Percentiles rank a stretch among this genome's conserved stretches.
These are phyloP conservation scores for Fomitopsis pinicola DNA, from an alignment of 1,284 basidiomycete genomes.

Conservation along the genomic window DNA sequence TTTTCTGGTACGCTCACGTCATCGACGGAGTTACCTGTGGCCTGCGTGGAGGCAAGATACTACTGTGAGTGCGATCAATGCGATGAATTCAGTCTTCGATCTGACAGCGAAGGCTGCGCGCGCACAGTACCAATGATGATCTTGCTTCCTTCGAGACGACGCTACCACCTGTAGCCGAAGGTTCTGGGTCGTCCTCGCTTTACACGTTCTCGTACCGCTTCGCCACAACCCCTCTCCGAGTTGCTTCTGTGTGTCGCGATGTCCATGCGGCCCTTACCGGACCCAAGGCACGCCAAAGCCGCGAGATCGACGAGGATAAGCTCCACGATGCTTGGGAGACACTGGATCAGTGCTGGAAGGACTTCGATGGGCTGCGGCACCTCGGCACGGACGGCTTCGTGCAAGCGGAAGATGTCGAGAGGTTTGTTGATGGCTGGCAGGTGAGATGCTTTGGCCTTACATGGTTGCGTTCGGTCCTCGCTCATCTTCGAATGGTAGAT, in stretches of 20 bases:
- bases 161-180: conserved; percentile 39
- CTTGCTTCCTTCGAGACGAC: conserved; percentile 63
- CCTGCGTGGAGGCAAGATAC: conserved; percentile 72
- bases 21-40: conserved; percentile 80
- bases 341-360: conserved; percentile 78
- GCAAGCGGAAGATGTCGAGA: conserved; percentile 55
- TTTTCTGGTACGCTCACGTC: conserved; percentile 84
- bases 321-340: conserved; percentile 75
- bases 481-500: conserved; percentile 38
- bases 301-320: conserved; percentile 55
- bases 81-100: background rate
- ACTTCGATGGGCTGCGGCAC: conserved; percentile 63
- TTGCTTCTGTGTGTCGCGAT: conserved; percentile 68
- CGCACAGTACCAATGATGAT: conserved; percentile 59
- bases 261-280: conserved; percentile 76
- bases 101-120: conserved; percentile 8
- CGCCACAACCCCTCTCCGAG: conserved; percentile 62
- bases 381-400: conserved; percentile 34
- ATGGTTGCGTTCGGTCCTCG: conserved; percentile 8
- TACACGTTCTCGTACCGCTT: conserved; percentile 37
- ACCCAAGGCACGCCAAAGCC: conserved; percentile 56
- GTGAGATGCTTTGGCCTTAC: conserved; percentile 32
- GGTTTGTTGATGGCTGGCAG: conserved; percentile 68
- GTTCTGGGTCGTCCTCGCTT: conserved; percentile 26
- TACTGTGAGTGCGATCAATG: conserved; percentile 49